phyloP scores from a whole-genome alignment of 345 rosid genomes.

The Camelina sativa region DNA sequence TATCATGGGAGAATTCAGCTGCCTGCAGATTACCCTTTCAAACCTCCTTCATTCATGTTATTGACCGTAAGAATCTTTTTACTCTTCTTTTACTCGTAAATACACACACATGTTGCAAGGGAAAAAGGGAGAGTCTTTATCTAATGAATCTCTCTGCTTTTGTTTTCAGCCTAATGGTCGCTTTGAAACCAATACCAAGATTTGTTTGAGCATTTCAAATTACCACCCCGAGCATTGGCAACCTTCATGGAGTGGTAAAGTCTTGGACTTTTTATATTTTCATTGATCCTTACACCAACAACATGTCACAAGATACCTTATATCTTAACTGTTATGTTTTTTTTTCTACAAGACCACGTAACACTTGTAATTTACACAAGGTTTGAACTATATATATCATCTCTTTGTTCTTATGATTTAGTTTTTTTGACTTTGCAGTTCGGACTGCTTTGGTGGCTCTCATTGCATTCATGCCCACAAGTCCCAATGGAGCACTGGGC shows the following conservation, averaged over 20 bases:
- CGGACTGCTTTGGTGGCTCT: constrained; percentile 93
- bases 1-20: constrained; percentile 98
- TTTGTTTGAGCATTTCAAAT: constrained; percentile 94
- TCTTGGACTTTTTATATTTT: background rate
- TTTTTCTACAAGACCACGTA: background rate
- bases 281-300: background rate
- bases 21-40: constrained; percentile 94
- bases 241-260: constrained; percentile 98
- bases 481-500: constrained; percentile 91
- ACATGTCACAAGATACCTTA: background rate
- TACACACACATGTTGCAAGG: background rate
- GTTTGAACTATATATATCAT: constrained; percentile 7
- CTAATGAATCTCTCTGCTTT: background rate
- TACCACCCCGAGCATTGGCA: constrained; percentile 99
- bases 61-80: constrained; percentile 61
- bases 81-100: background rate
- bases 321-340: background rate
- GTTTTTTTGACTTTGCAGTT: constrained; percentile 56
- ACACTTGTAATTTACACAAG: constrained; percentile 9
- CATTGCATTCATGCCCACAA: constrained; percentile 97
- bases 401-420: constrained; percentile 13
- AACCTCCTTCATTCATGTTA: constrained; percentile 97
- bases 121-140: background rate
- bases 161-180: constrained; percentile 87
- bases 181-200: constrained; percentile 90